A percentile compares a stretch with the other conserved stretches of the same genome.
phyloP scores from a whole-genome alignment of 768 basidiomycete species.

The Lactarius sanguifluus region DNA sequence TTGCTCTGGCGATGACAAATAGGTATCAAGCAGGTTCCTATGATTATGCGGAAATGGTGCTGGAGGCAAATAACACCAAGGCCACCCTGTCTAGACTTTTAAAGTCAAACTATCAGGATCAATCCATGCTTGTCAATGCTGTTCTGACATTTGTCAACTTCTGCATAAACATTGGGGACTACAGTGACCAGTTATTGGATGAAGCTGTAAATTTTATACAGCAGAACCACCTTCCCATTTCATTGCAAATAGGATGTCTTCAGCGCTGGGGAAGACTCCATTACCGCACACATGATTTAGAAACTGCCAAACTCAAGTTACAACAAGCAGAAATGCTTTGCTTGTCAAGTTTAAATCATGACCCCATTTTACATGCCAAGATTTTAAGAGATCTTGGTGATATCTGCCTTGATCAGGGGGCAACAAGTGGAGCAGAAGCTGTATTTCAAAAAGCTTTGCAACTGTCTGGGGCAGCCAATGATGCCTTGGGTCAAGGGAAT shows the following conservation, averaged over 20 bases:
- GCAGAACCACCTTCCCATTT: background rate
- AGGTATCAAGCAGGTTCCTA: background rate
- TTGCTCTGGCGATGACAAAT: background rate
- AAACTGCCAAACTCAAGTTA: background rate
- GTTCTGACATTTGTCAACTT: background rate
- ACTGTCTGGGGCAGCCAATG: background rate
- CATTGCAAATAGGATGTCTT: background rate
- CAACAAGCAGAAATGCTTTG: background rate
- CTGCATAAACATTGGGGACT: constrained; percentile 10
- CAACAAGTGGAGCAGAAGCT: background rate
- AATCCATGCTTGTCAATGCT: background rate
- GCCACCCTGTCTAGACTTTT: background rate
- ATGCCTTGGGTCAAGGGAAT: constrained; percentile 3
- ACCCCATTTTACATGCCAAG: background rate
- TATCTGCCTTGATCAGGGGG: background rate
- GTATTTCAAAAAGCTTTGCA: background rate
- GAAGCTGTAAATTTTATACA: background rate
- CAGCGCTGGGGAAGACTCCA: background rate
- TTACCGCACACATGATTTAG: constrained; percentile 1
- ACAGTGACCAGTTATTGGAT: constrained; percentile 1
- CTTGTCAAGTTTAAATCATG: background rate
- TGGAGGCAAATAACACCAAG: constrained; percentile 6
- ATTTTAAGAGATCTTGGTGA: background rate
- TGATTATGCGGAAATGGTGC: constrained; percentile 5
- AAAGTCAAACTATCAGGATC: background rate